These are phyloP conservation scores for Biscogniauxia mediterranea DNA, from an alignment of 2,329 filamentous ascomycete genomes.

Conservation along the genomic window DNA sequence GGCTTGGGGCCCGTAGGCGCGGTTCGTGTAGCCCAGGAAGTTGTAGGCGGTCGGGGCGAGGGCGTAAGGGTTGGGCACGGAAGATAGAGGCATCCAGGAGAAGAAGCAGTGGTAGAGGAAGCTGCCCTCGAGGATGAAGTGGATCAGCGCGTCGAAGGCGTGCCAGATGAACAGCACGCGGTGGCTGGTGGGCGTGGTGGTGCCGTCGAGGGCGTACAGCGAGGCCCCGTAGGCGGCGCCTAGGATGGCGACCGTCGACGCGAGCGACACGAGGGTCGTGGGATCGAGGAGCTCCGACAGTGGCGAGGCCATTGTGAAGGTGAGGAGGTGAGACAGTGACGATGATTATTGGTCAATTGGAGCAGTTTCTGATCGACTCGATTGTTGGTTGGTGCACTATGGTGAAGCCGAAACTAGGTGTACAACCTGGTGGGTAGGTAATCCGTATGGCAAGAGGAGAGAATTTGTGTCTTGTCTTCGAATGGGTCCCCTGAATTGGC, in stretches of 20 bases:
- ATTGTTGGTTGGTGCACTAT: not conserved
- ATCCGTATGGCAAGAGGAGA: too few species aligned
- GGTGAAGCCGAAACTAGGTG: too few species aligned
- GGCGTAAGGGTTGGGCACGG: constrained; percentile 34
- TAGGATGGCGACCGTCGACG: constrained; percentile 53
- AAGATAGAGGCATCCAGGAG: constrained; percentile 42
- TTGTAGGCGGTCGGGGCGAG: constrained; percentile 50
- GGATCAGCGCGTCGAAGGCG: constrained; percentile 86
- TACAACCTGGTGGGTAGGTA: too few species aligned
- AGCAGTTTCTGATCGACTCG: not conserved
- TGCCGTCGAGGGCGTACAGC: constrained; percentile 43
- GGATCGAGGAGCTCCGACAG: constrained; percentile 58
- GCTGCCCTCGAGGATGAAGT: constrained; percentile 85
- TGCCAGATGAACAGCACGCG: constrained; percentile 93
- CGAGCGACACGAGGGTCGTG: constrained; percentile 59
- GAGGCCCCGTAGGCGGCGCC: constrained; percentile 50
- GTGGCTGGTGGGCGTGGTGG: constrained; percentile 51
- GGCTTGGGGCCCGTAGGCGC: constrained; percentile 57
- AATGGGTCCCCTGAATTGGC: not conserved
- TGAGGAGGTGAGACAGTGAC: too few species aligned
- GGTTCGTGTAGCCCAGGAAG: constrained; percentile 48
- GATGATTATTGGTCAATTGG: not conserved
- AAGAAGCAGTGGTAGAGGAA: constrained; percentile 96
- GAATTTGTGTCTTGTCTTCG: not conserved
- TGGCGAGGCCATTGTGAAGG: constrained; percentile 32